Evolutionary conservation across 1,284 basidiomycete genomes (phyloP).

Genomic region (Porodaedalea pini): DNA sequence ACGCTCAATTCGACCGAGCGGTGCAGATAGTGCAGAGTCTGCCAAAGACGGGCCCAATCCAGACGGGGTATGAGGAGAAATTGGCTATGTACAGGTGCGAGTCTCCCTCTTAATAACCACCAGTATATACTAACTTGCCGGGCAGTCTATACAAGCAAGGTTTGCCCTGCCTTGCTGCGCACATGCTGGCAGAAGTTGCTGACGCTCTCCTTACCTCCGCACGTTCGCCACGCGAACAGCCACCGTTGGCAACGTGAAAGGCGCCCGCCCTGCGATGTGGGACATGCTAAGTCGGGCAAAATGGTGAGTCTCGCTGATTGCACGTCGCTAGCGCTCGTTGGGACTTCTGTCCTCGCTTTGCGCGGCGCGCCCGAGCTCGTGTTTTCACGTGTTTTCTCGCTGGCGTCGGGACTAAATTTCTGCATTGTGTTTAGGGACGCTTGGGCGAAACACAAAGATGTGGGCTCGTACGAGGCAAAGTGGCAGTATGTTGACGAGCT

Average conservation of each 20-base stretch:
- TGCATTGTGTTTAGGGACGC: constrained; percentile 66
- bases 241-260: constrained; percentile 82
- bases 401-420: constrained; percentile 3
- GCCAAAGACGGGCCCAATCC: constrained; percentile 93
- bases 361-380: neutral
- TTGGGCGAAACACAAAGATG: constrained; percentile 88
- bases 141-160: constrained; percentile 88
- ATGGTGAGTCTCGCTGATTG: constrained; percentile 55
- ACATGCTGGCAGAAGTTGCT: neutral
- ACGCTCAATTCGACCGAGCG: constrained; percentile 87
- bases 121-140: constrained; percentile 11
- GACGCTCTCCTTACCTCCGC: neutral
- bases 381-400: constrained; percentile 28
- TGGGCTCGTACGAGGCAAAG: constrained; percentile 80
- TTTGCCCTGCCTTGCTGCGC: constrained; percentile 31
- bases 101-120: constrained; percentile 9
- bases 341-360: neutral
- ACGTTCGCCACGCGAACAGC: constrained; percentile 44
- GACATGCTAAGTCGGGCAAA: constrained; percentile 94
- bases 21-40: constrained; percentile 91
- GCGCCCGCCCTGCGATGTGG: constrained; percentile 81
- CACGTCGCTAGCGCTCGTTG: neutral
- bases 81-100: constrained; percentile 86
- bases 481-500: constrained; percentile 87
- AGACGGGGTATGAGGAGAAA: constrained; percentile 97